Evolutionary conservation across 805 yeast genomes (phyloP).

Genomic region (Ogataea pignaliae): DNA sequence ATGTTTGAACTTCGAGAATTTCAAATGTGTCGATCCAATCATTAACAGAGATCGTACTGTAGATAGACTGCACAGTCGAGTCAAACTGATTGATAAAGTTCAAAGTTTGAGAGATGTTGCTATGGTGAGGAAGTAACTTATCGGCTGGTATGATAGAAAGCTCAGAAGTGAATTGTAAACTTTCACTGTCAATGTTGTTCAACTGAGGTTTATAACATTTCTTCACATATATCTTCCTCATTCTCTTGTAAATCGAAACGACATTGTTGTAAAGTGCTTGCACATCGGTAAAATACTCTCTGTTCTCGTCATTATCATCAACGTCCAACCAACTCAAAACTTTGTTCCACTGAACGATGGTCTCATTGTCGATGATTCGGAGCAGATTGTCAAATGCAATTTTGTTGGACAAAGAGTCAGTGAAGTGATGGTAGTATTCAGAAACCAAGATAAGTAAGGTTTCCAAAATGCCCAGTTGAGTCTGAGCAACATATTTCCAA

Average conservation of each 20-base stretch:
- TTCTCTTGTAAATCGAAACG: conserved; percentile 50
- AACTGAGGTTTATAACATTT: conserved; percentile 64
- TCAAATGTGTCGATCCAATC: conserved; percentile 83
- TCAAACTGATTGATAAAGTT: conserved; percentile 63
- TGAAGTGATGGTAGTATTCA: conserved; percentile 71
- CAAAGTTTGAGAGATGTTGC: conserved; percentile 48
- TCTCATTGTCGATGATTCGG: conserved; percentile 64
- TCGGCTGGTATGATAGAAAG: conserved; percentile 36
- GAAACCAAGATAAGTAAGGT: conserved; percentile 66
- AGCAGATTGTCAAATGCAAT: conserved; percentile 58
- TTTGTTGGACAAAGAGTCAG: conserved; percentile 60
- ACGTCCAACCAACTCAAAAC: conserved; percentile 26
- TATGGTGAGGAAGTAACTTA: conserved; percentile 23
- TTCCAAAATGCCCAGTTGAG: conserved; percentile 78
- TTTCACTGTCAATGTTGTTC: conserved; percentile 31
- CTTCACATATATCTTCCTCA: conserved; percentile 66
- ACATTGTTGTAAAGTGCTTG: conserved; percentile 20
- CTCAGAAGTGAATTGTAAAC: conserved; percentile 33
- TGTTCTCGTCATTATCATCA: conserved; percentile 1
- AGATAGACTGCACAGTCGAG: conserved; percentile 51
- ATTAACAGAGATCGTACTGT: conserved; percentile 50
- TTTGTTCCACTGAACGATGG: conserved; percentile 46
- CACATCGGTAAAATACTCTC: conserved; percentile 16
- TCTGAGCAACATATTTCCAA: conserved; percentile 65
- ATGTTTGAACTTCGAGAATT: conserved; percentile 63